These are phyloP conservation scores for Orobanche coerulescens DNA, from an alignment of 257 asterid species.

Conservation along the genomic window DNA sequence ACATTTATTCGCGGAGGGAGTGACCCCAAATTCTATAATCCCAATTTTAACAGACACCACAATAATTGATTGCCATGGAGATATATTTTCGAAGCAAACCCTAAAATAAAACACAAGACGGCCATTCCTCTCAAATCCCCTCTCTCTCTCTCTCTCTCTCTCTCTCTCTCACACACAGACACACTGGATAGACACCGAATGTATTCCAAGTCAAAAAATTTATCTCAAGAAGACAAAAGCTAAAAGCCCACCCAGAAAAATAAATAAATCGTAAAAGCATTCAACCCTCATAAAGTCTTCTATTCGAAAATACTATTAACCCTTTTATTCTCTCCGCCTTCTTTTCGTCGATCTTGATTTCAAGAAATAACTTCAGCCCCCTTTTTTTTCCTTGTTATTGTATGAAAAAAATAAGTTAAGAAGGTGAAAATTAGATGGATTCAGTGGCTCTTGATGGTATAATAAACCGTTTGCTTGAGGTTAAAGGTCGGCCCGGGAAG, in stretches of 20 bases:
- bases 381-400: not conserved
- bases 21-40: no score
- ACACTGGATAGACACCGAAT: no score
- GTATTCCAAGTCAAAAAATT: no score
- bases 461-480: conserved; percentile 68
- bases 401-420: not conserved
- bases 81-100: no score
- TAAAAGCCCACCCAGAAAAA: not conserved
- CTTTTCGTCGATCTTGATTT: conserved; percentile 13
- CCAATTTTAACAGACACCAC: no score
- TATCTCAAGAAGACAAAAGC: no score
- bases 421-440: conserved; percentile 35
- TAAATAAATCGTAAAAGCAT: not conserved
- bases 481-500: conserved; percentile 71
- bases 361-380: not conserved
- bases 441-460: conserved; percentile 50
- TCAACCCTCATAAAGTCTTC: not conserved
- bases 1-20: no score
- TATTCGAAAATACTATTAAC: conserved; percentile 9
- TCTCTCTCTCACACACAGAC: no score
- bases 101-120: no score
- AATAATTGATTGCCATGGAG: no score
- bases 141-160: no score
- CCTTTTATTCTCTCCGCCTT: conserved; percentile 24
- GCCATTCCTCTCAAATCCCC: no score